Evolutionary conservation across 1,284 basidiomycete genomes (phyloP).

Genomic region (Porogramme epimiltina): DNA sequence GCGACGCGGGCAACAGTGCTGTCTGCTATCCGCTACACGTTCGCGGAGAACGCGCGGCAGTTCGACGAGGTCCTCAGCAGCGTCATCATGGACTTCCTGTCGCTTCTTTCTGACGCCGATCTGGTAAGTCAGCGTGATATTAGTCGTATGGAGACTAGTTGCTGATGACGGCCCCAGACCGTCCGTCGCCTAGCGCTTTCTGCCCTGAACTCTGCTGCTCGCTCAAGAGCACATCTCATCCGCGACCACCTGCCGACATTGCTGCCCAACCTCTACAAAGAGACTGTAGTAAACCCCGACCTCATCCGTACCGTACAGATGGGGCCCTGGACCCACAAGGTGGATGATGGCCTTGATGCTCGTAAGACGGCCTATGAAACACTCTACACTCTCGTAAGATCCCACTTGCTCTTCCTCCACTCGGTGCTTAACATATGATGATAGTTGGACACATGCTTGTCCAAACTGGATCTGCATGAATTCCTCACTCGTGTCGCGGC

Average conservation of each 20-base stretch:
- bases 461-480: constrained; percentile 82
- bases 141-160: not conserved
- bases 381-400: constrained; percentile 85
- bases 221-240: constrained; percentile 92
- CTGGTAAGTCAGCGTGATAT: constrained; percentile 53
- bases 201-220: constrained; percentile 90
- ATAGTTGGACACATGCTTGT: constrained; percentile 87
- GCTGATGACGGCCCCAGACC: constrained; percentile 48
- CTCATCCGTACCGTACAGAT: constrained; percentile 93
- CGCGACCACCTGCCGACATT: constrained; percentile 80
- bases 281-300: constrained; percentile 80
- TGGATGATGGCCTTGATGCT: constrained; percentile 92
- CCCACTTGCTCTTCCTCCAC: too few species aligned
- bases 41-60: constrained; percentile 81
- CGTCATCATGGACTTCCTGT: constrained; percentile 88
- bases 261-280: constrained; percentile 84
- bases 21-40: constrained; percentile 93
- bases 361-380: constrained; percentile 97
- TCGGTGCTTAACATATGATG: not conserved
- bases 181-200: constrained; percentile 88
- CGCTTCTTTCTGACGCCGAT: constrained; percentile 83
- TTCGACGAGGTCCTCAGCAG: constrained; percentile 91
- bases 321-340: constrained; percentile 97
- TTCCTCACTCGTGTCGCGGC: constrained; percentile 84
- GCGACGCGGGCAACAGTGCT: constrained; percentile 88